These are phyloP conservation scores for Cucumis melo DNA, from an alignment of 306 rosid species.

Conservation along the genomic window DNA sequence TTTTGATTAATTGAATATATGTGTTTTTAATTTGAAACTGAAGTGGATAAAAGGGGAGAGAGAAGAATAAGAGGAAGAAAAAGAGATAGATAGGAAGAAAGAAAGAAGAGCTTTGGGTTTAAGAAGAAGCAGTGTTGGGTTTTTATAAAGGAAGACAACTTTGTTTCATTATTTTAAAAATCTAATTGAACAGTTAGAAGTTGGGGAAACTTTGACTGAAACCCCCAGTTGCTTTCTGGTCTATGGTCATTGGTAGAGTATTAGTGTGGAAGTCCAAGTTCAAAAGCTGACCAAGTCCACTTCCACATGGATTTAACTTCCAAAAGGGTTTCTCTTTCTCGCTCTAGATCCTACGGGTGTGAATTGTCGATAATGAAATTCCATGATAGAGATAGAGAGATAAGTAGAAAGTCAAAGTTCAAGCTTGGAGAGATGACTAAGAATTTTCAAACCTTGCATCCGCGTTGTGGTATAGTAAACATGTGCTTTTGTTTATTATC, in stretches of 20 bases:
- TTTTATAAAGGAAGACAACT: neutral
- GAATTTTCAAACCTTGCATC: constrained; percentile 7
- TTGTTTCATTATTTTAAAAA: neutral
- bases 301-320: neutral
- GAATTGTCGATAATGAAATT: neutral
- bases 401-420: neutral
- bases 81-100: neutral
- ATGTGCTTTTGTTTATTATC: neutral
- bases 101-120: neutral
- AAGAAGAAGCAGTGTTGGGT: neutral
- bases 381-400: constrained; percentile 1
- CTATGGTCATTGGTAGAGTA: constrained; percentile 2
- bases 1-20: neutral
- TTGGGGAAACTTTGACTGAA: constrained; percentile 6
- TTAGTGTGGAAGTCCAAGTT: constrained; percentile 7
- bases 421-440: neutral
- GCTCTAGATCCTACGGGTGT: neutral
- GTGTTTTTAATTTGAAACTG: neutral
- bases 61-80: neutral
- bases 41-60: neutral
- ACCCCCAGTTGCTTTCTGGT: neutral
- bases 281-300: constrained; percentile 12
- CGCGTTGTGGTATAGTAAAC: constrained; percentile 4
- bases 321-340: constrained; percentile 1
- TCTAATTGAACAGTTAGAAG: neutral